Evolutionary conservation across 169 alveolate genomes (phyloP), one percentile per base, ranked within the genome.

Genomic region (Eimeria maxima): DNA sequence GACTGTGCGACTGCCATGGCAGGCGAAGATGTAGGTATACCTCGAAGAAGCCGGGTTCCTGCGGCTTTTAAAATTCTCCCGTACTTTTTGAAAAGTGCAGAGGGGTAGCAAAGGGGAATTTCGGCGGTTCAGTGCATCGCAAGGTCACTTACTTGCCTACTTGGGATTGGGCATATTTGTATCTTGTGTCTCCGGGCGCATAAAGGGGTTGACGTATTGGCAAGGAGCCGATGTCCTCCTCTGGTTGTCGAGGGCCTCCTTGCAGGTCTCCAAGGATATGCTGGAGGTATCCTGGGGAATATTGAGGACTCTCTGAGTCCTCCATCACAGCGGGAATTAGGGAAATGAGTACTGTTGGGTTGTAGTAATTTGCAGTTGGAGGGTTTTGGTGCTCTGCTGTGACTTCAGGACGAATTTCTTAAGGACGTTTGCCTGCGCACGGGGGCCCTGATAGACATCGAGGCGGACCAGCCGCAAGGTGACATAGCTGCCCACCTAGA

Each of bases 1-100:
- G 93, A 87, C 93, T 87, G 93, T 27, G 45, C 93, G 24, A 73
- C 93, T 22, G 93, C 93, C 63, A 87, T 87, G 93, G 78, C 93
- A 60, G 93, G 93, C 11, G 93, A 87, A 57, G 83, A 87, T 60
- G 93, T 87, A 87, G 65, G 93, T 2, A 7, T 2, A 22, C 42
- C 81, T 33, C 29, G 8, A 38, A 42, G 91, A 11, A 71, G 93
- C 57, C 57, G 27, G 4, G 24, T 45, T 78, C 65, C 53, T 71
- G 50, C 42, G 47, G n/a, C 74, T 14, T 29, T 38, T 38, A 2
- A 27, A 45, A 10, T 67, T 67, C 20, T 6, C 53, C 7, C 11
- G 78, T 29, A 10, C 47, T 11, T 67, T 67, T 67, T 65, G 74
- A 65, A 6, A 65, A 13, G n/a, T 5, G 74, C 69, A 57, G 27